Conservation (phyloP, 2,329 filamentous ascomycete genomes). For the Mariannaea sp. region DNA sequence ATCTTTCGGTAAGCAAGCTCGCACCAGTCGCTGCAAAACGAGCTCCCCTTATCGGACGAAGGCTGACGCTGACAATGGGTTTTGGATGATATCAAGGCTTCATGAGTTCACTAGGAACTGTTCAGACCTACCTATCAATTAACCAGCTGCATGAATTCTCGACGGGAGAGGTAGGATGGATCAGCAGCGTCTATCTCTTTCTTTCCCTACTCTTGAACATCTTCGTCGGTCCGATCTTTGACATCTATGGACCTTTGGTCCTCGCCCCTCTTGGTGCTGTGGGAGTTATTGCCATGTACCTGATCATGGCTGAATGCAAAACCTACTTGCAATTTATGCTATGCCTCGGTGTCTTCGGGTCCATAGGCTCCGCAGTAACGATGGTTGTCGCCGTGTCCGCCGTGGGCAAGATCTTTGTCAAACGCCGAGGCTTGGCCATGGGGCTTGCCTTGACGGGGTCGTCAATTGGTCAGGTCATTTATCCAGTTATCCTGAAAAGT, state of each 20-base stretch:
- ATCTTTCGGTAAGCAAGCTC: slow-evolving; percentile 29
- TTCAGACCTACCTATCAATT: slow-evolving; percentile 52
- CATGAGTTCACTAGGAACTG: slow-evolving; percentile 53
- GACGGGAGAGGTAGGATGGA: slow-evolving; percentile 54
- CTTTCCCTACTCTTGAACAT: slow-evolving; percentile 51
- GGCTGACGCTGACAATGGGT: too few species aligned
- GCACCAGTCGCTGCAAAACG: too few species aligned
- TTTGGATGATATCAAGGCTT: slow-evolving; percentile 49
- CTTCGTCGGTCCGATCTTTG: slow-evolving; percentile 54
- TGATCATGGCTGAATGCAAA: slow-evolving; percentile 52
- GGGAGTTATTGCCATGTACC: slow-evolving; percentile 46
- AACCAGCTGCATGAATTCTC: slow-evolving; percentile 51
- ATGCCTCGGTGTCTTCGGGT: slow-evolving; percentile 48
- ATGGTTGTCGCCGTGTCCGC: slow-evolving; percentile 43
- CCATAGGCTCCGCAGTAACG: slow-evolving; percentile 46
- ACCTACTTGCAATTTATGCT: slow-evolving; percentile 56
- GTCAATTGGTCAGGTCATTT: slow-evolving; percentile 40
- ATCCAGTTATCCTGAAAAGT: slow-evolving; percentile 42
- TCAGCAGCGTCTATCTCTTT: slow-evolving; percentile 52
- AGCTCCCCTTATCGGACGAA: too few species aligned
- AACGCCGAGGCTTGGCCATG: slow-evolving; percentile 35
- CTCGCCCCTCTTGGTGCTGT: slow-evolving; percentile 46
- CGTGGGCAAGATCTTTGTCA: slow-evolving; percentile 40
- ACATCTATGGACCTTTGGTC: slow-evolving; percentile 50
- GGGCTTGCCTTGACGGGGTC: slow-evolving; percentile 35